These are phyloP conservation scores for Penstemon barbatus DNA, from an alignment of 257 asterid species.

Conservation along the genomic window DNA sequence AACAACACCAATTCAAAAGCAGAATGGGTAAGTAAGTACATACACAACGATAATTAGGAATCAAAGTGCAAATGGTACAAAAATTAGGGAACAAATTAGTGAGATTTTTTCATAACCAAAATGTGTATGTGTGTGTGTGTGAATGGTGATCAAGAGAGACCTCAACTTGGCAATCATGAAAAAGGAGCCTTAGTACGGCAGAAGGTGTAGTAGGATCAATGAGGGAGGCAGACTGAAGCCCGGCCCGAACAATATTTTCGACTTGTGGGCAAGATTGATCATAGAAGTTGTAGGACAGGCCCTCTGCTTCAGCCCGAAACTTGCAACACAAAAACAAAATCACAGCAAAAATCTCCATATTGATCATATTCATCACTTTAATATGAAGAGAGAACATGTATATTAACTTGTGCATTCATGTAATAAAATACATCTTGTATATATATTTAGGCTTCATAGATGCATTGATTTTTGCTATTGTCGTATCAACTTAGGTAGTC, in stretches of 20 bases:
- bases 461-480: not conserved
- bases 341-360: slow-evolving; percentile 1
- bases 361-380: not conserved
- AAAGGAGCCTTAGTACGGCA: slow-evolving; percentile 56
- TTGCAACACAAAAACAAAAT: slow-evolving; percentile 3
- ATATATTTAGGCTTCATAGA: not conserved
- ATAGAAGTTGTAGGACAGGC: slow-evolving; percentile 36
- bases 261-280: slow-evolving; percentile 42
- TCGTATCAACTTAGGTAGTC: not conserved
- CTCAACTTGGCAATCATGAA: slow-evolving; percentile 75
- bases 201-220: slow-evolving; percentile 52
- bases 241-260: slow-evolving; percentile 40
- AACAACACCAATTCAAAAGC: not conserved
- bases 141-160: slow-evolving; percentile 25
- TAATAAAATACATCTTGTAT: not conserved
- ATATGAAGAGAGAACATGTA: too few relatives aligned
- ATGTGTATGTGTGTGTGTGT: not conserved
- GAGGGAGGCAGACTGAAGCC: slow-evolving; percentile 30
- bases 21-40: not conserved
- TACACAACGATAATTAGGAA: not conserved
- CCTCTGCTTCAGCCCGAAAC: slow-evolving; percentile 16
- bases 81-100: not conserved
- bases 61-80: not conserved
- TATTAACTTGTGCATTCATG: not conserved
- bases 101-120: not conserved